Evolutionary conservation across 2,329 filamentous ascomycete genomes (phyloP).

Genomic region (Chaetomiaceae sp.): DNA sequence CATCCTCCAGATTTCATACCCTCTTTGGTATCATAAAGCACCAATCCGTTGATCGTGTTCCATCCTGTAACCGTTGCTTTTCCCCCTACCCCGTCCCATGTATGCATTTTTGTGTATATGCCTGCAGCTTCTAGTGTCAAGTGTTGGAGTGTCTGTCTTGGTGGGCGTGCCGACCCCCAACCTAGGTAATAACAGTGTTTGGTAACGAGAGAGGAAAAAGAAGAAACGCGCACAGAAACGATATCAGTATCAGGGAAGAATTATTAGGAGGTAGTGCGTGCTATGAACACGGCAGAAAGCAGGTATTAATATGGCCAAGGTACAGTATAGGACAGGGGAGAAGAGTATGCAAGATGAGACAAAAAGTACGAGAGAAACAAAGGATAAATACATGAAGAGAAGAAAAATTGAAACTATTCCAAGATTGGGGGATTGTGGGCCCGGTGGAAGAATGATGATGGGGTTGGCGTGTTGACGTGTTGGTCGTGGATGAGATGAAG

Average conservation of each 20-base stretch:
- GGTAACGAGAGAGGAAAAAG: too few species aligned
- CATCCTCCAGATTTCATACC: background rate
- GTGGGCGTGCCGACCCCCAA: too few species aligned
- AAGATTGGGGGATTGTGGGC: background rate
- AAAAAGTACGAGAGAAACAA: background rate
- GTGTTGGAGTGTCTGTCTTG: too few species aligned
- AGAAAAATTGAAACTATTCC: slow-evolving; percentile 4
- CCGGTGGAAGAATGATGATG: background rate
- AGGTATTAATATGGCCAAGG: background rate
- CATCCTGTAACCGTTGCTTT: background rate
- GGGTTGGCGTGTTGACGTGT: background rate
- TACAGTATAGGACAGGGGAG: background rate
- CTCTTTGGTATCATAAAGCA: background rate
- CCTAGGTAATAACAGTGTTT: too few species aligned
- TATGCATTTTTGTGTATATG: background rate
- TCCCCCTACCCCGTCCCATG: background rate
- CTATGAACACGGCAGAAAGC: background rate
- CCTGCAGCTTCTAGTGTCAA: background rate
- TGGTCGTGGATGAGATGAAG: background rate
- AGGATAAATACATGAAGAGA: slow-evolving; percentile 8
- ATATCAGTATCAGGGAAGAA: too few species aligned
- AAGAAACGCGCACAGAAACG: too few species aligned
- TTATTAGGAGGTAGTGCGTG: background rate
- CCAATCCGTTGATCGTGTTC: background rate
- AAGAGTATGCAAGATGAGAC: background rate